phyloP scores from a whole-genome alignment of 768 basidiomycete species.

The Mrakia frigida region DNA sequence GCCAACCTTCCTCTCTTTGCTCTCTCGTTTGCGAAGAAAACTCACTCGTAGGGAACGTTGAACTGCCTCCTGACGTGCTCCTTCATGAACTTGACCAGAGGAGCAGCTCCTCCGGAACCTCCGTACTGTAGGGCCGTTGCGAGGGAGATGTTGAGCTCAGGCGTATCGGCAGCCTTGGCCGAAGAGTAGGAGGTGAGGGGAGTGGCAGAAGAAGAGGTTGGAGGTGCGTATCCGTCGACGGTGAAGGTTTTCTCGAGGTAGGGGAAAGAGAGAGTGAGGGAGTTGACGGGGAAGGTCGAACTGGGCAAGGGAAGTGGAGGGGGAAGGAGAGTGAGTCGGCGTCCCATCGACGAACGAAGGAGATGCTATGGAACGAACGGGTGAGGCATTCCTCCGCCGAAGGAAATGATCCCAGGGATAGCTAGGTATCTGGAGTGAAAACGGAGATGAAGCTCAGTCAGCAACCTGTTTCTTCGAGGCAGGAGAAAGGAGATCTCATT shows the following conservation, averaged over 20 bases:
- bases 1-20: neutral
- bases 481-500: too few relatives aligned
- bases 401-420: constrained; percentile 23
- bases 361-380: neutral
- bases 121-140: constrained; percentile 25
- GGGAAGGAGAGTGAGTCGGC: neutral
- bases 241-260: constrained; percentile 22
- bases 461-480: too few relatives aligned
- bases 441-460: neutral
- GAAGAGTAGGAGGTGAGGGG: neutral
- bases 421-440: constrained; percentile 14
- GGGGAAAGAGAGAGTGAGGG: constrained; percentile 21
- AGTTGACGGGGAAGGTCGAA: constrained; percentile 30
- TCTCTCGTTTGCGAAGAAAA: neutral
- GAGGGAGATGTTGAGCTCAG: neutral
- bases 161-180: neutral
- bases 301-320: neutral
- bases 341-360: neutral
- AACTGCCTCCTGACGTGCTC: constrained; percentile 10
- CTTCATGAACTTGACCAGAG: constrained; percentile 16
- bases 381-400: constrained; percentile 30
- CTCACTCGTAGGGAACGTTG: constrained; percentile 17
- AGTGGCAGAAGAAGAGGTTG: neutral
- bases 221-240: constrained; percentile 1
- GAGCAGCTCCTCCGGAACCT: neutral